A percentile compares a stretch with the other conserved stretches of the same genome.
Conservation (phyloP, 192 early-diverging fungal genomes). For the Entomortierella chlamydospora region DNA sequence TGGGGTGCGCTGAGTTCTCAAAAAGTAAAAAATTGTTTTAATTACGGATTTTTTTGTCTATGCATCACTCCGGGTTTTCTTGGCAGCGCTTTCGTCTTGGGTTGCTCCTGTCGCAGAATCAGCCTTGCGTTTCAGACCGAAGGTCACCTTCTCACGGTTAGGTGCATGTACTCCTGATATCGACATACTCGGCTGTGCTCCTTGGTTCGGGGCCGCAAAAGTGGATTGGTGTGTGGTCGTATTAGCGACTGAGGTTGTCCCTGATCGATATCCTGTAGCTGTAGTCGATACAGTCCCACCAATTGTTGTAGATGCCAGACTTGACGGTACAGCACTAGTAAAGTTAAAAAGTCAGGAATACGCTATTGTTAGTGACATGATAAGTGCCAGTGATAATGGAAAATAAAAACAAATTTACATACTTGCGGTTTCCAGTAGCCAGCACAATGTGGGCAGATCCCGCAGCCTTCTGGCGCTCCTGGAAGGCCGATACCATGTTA, state of each 20-base stretch:
- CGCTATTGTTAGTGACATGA: neutral
- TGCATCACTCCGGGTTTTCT: constrained; percentile 19
- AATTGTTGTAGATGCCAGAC: constrained; percentile 19
- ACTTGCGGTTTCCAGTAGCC: constrained; percentile 78
- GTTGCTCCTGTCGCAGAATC: constrained; percentile 37
- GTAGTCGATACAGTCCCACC: constrained; percentile 26
- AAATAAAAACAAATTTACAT: constrained; percentile 14
- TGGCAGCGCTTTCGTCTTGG: constrained; percentile 31
- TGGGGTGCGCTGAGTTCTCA: too few relatives aligned
- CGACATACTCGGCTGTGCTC: constrained; percentile 43
- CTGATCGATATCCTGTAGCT: constrained; percentile 15
- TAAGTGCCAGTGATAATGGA: neutral
- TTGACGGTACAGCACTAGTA: constrained; percentile 53
- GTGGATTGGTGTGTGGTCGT: constrained; percentile 5
- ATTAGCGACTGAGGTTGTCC: constrained; percentile 8
- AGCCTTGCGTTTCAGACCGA: constrained; percentile 60
- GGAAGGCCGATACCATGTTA: constrained; percentile 75
- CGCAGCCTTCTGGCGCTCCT: constrained; percentile 73
- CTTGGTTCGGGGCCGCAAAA: constrained; percentile 39
- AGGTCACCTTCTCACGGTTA: constrained; percentile 58
- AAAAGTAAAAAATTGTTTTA: too few relatives aligned
- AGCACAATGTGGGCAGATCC: constrained; percentile 88
- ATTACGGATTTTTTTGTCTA: neutral
- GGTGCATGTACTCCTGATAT: constrained; percentile 58
- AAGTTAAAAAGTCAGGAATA: neutral